Conservation (phyloP, 1,284 basidiomycete genomes). For the Rhodotorula sp. region DNA sequence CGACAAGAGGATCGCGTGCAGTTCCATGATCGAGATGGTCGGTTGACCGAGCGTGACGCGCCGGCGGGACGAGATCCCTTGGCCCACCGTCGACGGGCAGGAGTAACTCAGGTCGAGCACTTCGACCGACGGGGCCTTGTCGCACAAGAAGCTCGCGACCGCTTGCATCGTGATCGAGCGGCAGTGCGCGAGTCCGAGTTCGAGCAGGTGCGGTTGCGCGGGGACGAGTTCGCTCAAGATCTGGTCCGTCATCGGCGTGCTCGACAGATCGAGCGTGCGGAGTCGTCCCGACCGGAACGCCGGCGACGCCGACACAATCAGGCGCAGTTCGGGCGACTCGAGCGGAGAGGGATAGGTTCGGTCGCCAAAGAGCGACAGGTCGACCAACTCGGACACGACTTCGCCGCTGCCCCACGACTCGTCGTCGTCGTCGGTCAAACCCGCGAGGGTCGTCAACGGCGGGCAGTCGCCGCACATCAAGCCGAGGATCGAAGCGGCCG, state of each 20-base stretch:
- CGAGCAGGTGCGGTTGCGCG: conserved; percentile 73
- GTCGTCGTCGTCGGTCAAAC: conserved; percentile 24
- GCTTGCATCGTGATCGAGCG: conserved; percentile 65
- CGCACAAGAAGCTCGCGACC: conserved; percentile 67
- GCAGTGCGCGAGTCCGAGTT: conserved; percentile 83
- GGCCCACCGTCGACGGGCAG: conserved; percentile 55
- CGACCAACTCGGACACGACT: conserved; percentile 33
- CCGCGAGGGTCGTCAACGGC: conserved; percentile 36
- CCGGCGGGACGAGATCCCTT: conserved; percentile 43
- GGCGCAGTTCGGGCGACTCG: conserved; percentile 63
- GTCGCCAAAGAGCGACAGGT: conserved; percentile 76
- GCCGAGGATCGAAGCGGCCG: conserved; percentile 70
- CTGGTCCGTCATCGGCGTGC: conserved; percentile 66
- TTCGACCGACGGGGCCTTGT: conserved; percentile 74
- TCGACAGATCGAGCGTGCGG: conserved; percentile 86
- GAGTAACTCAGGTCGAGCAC: conserved; percentile 79
- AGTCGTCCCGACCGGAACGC: conserved; percentile 75
- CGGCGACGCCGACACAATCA: conserved; percentile 71
- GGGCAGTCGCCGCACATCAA: conserved; percentile 54
- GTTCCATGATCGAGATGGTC: conserved; percentile 38
- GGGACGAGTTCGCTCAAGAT: conserved; percentile 58
- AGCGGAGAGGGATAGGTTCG: conserved; percentile 80
- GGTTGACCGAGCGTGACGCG: conserved; percentile 24
- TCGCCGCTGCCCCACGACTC: conserved; percentile 38
- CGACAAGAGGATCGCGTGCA: conserved; percentile 37